Percentiles rank a stretch among this genome's conserved stretches.
Evolutionary conservation across 768 basidiomycete species (phyloP).

Genomic region (Psilocybe subaeruginosa): DNA sequence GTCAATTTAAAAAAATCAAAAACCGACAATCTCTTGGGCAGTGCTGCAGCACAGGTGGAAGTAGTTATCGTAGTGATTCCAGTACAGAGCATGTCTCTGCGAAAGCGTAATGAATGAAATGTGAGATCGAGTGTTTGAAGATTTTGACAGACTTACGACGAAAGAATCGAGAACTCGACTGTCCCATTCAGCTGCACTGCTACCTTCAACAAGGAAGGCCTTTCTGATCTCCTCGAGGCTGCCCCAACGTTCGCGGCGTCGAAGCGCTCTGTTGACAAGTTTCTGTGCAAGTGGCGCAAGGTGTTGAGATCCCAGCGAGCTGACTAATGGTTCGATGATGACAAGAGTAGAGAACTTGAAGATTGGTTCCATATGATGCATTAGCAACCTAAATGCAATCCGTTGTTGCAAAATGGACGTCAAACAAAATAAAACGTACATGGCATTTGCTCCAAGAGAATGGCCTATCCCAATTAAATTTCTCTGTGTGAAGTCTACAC

Average conservation of each 20-base stretch:
- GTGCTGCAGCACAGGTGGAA: constrained; percentile 60
- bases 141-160: constrained; percentile 40
- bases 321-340: constrained; percentile 68
- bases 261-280: constrained; percentile 49
- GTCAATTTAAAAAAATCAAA: constrained; percentile 1
- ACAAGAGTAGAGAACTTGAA: constrained; percentile 54
- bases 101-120: background rate
- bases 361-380: constrained; percentile 49
- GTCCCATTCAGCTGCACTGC: constrained; percentile 51
- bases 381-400: constrained; percentile 44
- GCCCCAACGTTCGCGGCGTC: constrained; percentile 56
- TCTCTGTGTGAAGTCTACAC: constrained; percentile 49
- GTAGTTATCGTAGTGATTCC: constrained; percentile 33
- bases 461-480: constrained; percentile 69
- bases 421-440: constrained; percentile 44
- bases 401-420: background rate
- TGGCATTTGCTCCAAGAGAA: constrained; percentile 66
- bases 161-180: constrained; percentile 52
- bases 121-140: background rate
- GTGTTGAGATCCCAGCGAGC: constrained; percentile 46
- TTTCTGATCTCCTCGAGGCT: constrained; percentile 42
- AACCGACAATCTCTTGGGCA: constrained; percentile 62
- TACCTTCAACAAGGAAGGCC: constrained; percentile 36
- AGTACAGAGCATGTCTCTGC: constrained; percentile 51
- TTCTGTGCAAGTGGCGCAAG: constrained; percentile 26